These are phyloP conservation scores for Fusarium nanum DNA, from an alignment of 2,329 filamentous ascomycete species.

Conservation along the genomic window DNA sequence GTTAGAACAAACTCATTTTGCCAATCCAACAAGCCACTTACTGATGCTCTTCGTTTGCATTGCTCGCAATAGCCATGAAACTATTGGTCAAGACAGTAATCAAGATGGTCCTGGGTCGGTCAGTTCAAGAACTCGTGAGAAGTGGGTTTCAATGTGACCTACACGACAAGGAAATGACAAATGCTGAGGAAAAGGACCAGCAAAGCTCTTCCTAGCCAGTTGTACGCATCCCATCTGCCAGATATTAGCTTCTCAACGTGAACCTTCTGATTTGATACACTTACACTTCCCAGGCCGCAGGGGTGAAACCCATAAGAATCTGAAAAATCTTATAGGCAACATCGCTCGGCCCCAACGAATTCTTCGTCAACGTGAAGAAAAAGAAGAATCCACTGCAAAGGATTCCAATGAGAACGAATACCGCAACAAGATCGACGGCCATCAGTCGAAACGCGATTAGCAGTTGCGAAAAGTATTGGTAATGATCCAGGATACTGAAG, in stretches of 20 bases:
- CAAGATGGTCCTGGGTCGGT: slow-evolving; percentile 74
- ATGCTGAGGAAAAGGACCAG: slow-evolving; percentile 89
- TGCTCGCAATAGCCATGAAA: slow-evolving; percentile 94
- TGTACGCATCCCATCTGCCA: slow-evolving; percentile 75
- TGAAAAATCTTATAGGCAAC: slow-evolving; percentile 95
- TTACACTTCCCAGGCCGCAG: slow-evolving; percentile 90
- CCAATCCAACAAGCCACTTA: slow-evolving; percentile 49
- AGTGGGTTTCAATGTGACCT: slow-evolving; percentile 47
- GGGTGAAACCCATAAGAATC: slow-evolving; percentile 94
- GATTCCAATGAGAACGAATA: slow-evolving; percentile 86
- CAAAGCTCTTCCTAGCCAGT: slow-evolving; percentile 79
- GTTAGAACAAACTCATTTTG: slow-evolving; percentile 10
- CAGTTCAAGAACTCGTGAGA: slow-evolving; percentile 1
- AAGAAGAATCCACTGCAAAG: slow-evolving; percentile 95
- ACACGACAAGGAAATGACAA: slow-evolving; percentile 92
- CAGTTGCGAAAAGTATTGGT: slow-evolving; percentile 94
- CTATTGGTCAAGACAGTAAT: slow-evolving; percentile 97
- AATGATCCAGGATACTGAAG: slow-evolving; percentile 93
- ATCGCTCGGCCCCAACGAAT: slow-evolving; percentile 74
- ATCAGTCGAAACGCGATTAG: slow-evolving; percentile 95
- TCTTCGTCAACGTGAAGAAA: slow-evolving; percentile 86
- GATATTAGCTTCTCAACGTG: slow-evolving; percentile 23
- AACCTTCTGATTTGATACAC: slow-evolving; percentile 41
- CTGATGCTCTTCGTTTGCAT: slow-evolving; percentile 91
- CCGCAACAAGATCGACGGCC: slow-evolving; percentile 87